Evolutionary conservation across 371 early-diverging fungal species (phyloP).

Genomic region (Fennellomyces sp.): DNA sequence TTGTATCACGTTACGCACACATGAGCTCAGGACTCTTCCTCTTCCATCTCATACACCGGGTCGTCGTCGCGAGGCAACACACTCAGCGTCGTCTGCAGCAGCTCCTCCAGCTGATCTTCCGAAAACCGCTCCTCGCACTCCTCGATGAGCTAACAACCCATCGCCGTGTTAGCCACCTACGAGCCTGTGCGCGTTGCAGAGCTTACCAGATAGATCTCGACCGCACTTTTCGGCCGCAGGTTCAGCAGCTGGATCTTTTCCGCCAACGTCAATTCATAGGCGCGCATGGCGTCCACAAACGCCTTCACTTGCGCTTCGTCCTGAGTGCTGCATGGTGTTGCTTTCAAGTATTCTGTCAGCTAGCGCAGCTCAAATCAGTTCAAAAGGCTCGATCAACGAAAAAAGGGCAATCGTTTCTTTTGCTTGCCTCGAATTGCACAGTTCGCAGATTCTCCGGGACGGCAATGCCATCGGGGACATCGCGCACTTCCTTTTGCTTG

Average conservation of each 20-base stretch:
- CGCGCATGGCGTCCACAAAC: conserved; percentile 36
- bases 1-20: neutral
- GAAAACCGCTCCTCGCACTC: conserved; percentile 66
- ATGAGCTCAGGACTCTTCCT: conserved; percentile 40
- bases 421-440: conserved; percentile 62
- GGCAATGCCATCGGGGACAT: conserved; percentile 23
- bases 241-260: conserved; percentile 69
- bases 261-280: conserved; percentile 55
- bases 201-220: conserved; percentile 63
- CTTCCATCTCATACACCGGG: conserved; percentile 35
- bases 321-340: conserved; percentile 55
- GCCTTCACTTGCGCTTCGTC: conserved; percentile 43
- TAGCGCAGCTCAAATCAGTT: conserved; percentile 21
- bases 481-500: conserved; percentile 39
- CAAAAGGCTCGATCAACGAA: too few relatives aligned
- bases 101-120: conserved; percentile 47
- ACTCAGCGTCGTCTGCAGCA: conserved; percentile 34
- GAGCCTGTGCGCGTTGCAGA: too few relatives aligned
- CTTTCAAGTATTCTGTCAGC: conserved; percentile 52
- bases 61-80: conserved; percentile 53
- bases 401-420: too few relatives aligned
- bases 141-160: conserved; percentile 60
- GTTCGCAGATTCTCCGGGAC: conserved; percentile 65
- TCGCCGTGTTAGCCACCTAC: too few relatives aligned
- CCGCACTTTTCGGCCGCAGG: conserved; percentile 56